These are phyloP conservation scores for Vaccinium darrowii DNA, from an alignment of 148 eudicot genomes.

Conservation along the genomic window DNA sequence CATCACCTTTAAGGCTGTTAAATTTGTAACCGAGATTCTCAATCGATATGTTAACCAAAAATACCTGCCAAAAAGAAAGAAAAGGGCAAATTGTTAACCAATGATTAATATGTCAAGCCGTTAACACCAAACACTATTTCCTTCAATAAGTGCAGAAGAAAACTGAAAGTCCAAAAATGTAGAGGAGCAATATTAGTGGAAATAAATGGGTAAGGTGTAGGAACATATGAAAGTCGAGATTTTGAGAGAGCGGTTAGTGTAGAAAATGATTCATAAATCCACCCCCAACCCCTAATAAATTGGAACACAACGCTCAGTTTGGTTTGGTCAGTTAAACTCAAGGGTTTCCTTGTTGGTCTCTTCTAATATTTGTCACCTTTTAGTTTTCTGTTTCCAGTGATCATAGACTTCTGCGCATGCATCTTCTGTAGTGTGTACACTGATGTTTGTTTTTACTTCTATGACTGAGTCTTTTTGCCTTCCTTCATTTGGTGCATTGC, in stretches of 20 bases:
- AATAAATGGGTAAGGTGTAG: background rate
- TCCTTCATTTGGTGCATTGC: background rate
- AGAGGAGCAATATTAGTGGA: background rate
- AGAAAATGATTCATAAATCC: background rate
- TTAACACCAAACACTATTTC: conserved; percentile 6
- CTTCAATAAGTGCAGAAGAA: background rate
- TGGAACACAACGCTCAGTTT: background rate
- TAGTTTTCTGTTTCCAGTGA: background rate
- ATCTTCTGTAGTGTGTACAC: background rate
- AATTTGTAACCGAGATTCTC: background rate
- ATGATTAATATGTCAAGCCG: background rate
- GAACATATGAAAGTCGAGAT: background rate
- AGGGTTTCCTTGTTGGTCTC: background rate
- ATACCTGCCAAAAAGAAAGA: background rate
- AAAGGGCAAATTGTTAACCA: background rate
- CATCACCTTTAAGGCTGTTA: background rate
- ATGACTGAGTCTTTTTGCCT: background rate
- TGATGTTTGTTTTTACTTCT: background rate
- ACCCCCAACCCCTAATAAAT: background rate
- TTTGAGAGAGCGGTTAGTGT: background rate
- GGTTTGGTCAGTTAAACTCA: background rate
- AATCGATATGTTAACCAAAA: background rate
- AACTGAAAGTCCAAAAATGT: background rate
- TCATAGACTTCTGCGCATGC: background rate
- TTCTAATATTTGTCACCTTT: background rate